These are phyloP conservation scores for Actinidia polygama DNA, from an alignment of 179 eudicot genomes.

Conservation along the genomic window DNA sequence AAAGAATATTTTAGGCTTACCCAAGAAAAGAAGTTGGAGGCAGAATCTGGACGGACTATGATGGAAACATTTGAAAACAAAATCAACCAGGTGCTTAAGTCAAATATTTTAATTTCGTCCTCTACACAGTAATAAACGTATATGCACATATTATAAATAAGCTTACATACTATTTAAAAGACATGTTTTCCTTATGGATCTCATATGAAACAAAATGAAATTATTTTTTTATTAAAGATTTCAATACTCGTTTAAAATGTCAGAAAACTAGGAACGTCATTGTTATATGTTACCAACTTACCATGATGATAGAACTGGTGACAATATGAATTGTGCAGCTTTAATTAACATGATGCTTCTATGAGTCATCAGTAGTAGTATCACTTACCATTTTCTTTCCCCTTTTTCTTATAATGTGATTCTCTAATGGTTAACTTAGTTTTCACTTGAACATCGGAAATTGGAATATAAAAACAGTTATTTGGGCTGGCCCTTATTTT, in stretches of 20 bases:
- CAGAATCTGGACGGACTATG: conserved; percentile 99
- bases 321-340: background rate
- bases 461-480: background rate
- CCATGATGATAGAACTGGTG: background rate
- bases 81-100: conserved; percentile 81
- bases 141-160: background rate
- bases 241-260: background rate
- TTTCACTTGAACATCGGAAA: background rate
- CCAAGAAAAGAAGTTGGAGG: conserved; percentile 84
- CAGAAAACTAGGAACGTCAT: background rate
- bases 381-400: background rate
- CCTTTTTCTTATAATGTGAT: no score
- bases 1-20: conserved; percentile 74
- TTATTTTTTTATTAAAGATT: no score
- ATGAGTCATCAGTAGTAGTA: background rate
- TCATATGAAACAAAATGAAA: background rate
- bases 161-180: background rate
- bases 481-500: background rate
- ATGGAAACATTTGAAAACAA: conserved; percentile 98
- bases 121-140: background rate
- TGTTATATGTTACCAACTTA: background rate
- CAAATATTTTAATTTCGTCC: background rate
- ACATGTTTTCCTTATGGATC: background rate
- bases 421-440: background rate
- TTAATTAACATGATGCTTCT: background rate